phyloP scores from a whole-genome alignment of 2,329 filamentous ascomycete species.

The Penicillium crustosum region DNA sequence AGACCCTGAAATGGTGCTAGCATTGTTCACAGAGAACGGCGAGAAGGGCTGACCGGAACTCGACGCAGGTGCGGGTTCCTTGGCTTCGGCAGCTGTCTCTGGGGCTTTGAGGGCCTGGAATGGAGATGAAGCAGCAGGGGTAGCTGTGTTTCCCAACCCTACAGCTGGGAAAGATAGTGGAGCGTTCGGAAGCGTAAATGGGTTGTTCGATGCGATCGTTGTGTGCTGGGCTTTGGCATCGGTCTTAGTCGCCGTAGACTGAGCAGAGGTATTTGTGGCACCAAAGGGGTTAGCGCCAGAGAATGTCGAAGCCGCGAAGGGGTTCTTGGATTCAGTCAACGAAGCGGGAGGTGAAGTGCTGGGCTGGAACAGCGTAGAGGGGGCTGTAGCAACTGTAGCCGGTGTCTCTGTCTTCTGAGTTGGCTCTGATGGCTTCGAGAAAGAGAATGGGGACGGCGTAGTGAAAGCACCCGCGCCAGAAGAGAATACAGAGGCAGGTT shows the following conservation, averaged over 20 bases:
- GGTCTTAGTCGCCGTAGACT: background rate
- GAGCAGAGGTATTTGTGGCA: background rate
- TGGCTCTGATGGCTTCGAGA: constrained; percentile 2
- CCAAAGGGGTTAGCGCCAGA: background rate
- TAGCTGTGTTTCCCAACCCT: background rate
- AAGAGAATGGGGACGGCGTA: constrained; percentile 1
- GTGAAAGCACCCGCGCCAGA: background rate
- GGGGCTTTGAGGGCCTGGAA: background rate
- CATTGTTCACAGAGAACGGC: background rate
- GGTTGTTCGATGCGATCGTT: background rate
- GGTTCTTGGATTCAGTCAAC: background rate
- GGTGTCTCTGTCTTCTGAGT: background rate
- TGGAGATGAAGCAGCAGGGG: background rate
- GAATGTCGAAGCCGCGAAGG: background rate
- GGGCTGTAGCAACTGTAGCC: background rate
- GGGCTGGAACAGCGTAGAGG: background rate
- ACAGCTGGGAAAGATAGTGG: background rate
- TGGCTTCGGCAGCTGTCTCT: background rate
- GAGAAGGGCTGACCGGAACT: background rate
- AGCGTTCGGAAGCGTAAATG: background rate
- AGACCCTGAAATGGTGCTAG: background rate
- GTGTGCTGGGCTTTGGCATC: background rate
- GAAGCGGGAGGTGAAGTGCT: background rate
- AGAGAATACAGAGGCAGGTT: background rate
- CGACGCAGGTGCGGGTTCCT: background rate